Percentiles rank a stretch among this genome's conserved stretches.
Evolutionary conservation across 371 early-diverging fungal genomes (phyloP).

Genomic region (Actinomortierella ambigua): DNA sequence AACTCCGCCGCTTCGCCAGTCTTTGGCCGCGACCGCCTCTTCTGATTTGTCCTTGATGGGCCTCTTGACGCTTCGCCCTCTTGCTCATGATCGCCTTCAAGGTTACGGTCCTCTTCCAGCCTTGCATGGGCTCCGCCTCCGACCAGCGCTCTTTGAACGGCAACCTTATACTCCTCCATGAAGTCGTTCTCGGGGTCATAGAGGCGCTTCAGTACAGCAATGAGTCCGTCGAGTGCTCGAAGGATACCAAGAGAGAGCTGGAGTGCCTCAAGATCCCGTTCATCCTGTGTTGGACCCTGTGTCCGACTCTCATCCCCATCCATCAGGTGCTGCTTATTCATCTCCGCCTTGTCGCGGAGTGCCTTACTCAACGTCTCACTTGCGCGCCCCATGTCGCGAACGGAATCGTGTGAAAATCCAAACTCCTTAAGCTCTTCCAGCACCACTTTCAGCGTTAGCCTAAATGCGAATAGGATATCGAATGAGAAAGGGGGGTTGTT

Average conservation of each 20-base stretch:
- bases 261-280: neutral
- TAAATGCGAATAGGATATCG: no score
- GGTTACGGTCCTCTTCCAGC: neutral
- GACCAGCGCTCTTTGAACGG: conserved; percentile 39
- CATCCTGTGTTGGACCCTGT: neutral
- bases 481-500: no score
- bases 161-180: conserved; percentile 54
- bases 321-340: conserved; percentile 9
- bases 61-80: conserved; percentile 1
- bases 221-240: conserved; percentile 34
- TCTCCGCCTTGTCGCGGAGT: conserved; percentile 35
- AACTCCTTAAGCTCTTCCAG: conserved; percentile 34
- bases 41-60: neutral
- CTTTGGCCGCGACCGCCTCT: neutral
- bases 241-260: conserved; percentile 8
- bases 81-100: neutral
- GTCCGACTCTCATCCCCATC: neutral
- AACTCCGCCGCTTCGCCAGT: conserved; percentile 4
- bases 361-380: conserved; percentile 5
- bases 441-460: conserved; percentile 27
- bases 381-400: conserved; percentile 8
- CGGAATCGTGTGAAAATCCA: conserved; percentile 8
- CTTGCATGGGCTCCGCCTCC: conserved; percentile 6
- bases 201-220: conserved; percentile 49
- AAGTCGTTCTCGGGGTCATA: conserved; percentile 32